Conservation (phyloP, 202 grass and related monocot species). For the Hordeum pubiflorum region DNA sequence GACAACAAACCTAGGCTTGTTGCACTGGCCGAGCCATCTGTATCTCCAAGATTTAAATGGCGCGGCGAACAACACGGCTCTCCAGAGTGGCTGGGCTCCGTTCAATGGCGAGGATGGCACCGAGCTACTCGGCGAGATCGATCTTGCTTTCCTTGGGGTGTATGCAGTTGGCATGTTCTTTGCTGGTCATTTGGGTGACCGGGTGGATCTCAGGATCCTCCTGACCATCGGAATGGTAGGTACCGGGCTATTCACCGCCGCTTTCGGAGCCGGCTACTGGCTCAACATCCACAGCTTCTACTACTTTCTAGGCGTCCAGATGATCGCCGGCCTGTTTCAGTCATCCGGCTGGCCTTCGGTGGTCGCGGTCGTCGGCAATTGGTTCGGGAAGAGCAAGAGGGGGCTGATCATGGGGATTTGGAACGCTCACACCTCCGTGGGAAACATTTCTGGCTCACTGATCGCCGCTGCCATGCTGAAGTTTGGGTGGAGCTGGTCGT, state of each 20-base stretch:
- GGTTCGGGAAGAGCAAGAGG: conserved; percentile 95
- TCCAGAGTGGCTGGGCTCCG: conserved; percentile 62
- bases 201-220: conserved; percentile 71
- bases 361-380: conserved; percentile 78
- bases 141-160: conserved; percentile 66
- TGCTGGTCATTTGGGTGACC: conserved; percentile 78
- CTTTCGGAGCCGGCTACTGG: conserved; percentile 87
- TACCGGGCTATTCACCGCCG: conserved; percentile 67
- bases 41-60: conserved; percentile 32
- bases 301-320: conserved; percentile 77
- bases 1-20: conserved; percentile 30
- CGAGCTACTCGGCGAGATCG: conserved; percentile 70
- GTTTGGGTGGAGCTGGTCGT: conserved; percentile 83
- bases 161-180: conserved; percentile 94
- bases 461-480: conserved; percentile 65
- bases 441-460: conserved; percentile 78
- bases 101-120: conserved; percentile 58
- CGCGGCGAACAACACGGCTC: not conserved
- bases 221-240: conserved; percentile 78
- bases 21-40: conserved; percentile 52
- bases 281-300: conserved; percentile 78
- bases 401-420: conserved; percentile 93
- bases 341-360: conserved; percentile 91
- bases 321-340: conserved; percentile 83
- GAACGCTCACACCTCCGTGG: conserved; percentile 86